Conservation (phyloP, 2,329 filamentous ascomycete species). For the Tolypocladium ovalisporum region DNA sequence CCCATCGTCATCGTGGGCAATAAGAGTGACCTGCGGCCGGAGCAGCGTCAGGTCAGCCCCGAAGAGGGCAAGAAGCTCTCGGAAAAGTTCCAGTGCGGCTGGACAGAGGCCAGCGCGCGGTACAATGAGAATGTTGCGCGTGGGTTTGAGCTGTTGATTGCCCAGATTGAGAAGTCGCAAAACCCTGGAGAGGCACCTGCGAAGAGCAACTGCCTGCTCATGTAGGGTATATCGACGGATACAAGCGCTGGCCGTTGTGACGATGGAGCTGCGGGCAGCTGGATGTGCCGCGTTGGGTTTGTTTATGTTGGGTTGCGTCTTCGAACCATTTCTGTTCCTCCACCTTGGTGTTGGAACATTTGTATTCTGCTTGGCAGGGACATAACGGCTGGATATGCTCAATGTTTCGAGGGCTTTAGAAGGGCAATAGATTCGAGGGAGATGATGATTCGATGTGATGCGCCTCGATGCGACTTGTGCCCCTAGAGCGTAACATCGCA, state of each 20-base stretch:
- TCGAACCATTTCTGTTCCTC: not conserved
- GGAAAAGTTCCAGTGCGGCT: constrained; percentile 82
- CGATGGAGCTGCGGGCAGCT: constrained; percentile 3
- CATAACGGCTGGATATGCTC: not conserved
- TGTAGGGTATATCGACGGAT: constrained; percentile 43
- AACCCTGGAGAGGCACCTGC: constrained; percentile 77
- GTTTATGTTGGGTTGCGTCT: not conserved
- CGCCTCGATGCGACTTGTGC: not conserved
- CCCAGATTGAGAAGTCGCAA: constrained; percentile 87
- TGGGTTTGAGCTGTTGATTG: constrained; percentile 89
- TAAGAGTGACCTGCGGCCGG: constrained; percentile 86
- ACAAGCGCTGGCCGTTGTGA: not conserved
- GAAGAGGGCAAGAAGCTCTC: constrained; percentile 80
- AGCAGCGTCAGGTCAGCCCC: constrained; percentile 80
- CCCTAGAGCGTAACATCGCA: not conserved
- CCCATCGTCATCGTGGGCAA: constrained; percentile 94
- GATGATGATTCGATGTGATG: not conserved
- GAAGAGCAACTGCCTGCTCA: constrained; percentile 71
- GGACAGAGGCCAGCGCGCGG: constrained; percentile 87
- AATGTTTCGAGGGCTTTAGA: not conserved
- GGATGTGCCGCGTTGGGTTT: not conserved
- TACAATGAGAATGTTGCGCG: constrained; percentile 91
- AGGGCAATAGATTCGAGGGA: not conserved
- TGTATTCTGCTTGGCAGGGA: not conserved
- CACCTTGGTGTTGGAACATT: not conserved